A percentile compares a stretch with the other conserved stretches of the same genome.
Evolutionary conservation across 306 rosid species (phyloP).

Genomic region (Psophocarpus tetragonolobus): DNA sequence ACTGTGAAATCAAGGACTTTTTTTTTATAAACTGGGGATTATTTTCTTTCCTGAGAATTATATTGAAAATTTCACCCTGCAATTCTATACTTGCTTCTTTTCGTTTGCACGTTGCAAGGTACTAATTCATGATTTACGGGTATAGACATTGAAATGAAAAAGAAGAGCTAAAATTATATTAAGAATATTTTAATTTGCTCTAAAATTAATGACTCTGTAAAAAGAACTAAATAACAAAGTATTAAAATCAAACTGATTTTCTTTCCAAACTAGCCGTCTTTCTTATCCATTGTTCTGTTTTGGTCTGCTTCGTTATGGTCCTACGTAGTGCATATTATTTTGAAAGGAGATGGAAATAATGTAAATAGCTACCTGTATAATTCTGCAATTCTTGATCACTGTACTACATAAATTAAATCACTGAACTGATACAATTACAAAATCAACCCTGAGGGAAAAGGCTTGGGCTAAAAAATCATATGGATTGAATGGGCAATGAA

Average conservation of each 20-base stretch:
- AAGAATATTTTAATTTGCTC: too few species aligned
- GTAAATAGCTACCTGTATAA: slow-evolving; percentile 5
- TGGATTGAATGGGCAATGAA: slow-evolving; percentile 59
- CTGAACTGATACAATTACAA: slow-evolving; percentile 46
- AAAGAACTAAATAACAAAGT: neutral
- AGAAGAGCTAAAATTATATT: neutral
- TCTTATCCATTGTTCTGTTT: neutral
- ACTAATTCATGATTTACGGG: neutral
- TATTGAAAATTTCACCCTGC: neutral
- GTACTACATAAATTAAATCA: slow-evolving; percentile 46
- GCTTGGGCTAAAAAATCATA: slow-evolving; percentile 56
- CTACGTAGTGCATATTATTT: neutral
- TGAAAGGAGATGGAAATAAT: neutral
- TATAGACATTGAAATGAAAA: neutral
- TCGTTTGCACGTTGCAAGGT: neutral
- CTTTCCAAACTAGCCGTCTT: neutral
- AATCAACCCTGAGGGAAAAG: slow-evolving; percentile 45
- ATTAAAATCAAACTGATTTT: neutral
- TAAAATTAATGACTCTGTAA: neutral
- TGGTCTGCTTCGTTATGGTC: neutral
- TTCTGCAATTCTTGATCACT: slow-evolving; percentile 31
- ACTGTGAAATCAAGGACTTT: slow-evolving; percentile 40
- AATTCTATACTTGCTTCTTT: neutral
- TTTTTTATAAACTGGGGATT: neutral
- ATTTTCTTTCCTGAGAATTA: neutral